A percentile compares a stretch with the other conserved stretches of the same genome.
phyloP scores from a whole-genome alignment of 2,329 filamentous ascomycete genomes.

The Taxawa tesnikishii region DNA sequence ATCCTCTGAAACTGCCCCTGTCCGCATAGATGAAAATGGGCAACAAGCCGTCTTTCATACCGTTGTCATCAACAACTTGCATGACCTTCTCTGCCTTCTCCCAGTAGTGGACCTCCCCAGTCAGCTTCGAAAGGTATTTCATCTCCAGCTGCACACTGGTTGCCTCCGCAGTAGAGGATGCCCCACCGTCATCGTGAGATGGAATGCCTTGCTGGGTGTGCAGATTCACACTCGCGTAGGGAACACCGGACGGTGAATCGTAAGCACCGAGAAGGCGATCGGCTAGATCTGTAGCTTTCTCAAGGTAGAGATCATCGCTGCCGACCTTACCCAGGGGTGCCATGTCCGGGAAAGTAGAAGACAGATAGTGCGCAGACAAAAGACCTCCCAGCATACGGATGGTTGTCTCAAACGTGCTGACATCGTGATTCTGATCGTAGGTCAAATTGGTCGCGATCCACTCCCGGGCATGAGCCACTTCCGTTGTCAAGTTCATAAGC shows the following conservation, averaged over 20 bases:
- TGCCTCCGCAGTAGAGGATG: slow-evolving; percentile 87
- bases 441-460: slow-evolving; percentile 74
- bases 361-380: slow-evolving; percentile 89
- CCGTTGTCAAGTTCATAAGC: slow-evolving; percentile 89
- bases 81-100: slow-evolving; percentile 84
- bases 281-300: slow-evolving; percentile 88
- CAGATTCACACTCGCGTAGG: slow-evolving; percentile 82
- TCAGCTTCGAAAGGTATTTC: slow-evolving; percentile 92
- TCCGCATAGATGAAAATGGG: slow-evolving; percentile 83
- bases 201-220: slow-evolving; percentile 62
- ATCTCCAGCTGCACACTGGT: slow-evolving; percentile 89
- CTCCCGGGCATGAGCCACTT: slow-evolving; percentile 70
- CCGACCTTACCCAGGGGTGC: slow-evolving; percentile 61
- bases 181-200: slow-evolving; percentile 74
- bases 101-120: slow-evolving; percentile 88
- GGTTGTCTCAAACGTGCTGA: slow-evolving; percentile 95
- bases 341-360: slow-evolving; percentile 66
- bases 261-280: slow-evolving; percentile 81
- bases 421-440: slow-evolving; percentile 88
- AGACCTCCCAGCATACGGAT: slow-evolving; percentile 95
- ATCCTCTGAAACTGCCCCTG: slow-evolving; percentile 64
- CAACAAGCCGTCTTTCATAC: slow-evolving; percentile 66
- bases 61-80: slow-evolving; percentile 75
- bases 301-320: slow-evolving; percentile 85
- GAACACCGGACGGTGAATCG: slow-evolving; percentile 74